Percentiles rank a stretch among this genome's conserved stretches.
Evolutionary conservation across 108 stramenopile genomes (phyloP).

Genomic region (Fragilaria crotonensis): DNA sequence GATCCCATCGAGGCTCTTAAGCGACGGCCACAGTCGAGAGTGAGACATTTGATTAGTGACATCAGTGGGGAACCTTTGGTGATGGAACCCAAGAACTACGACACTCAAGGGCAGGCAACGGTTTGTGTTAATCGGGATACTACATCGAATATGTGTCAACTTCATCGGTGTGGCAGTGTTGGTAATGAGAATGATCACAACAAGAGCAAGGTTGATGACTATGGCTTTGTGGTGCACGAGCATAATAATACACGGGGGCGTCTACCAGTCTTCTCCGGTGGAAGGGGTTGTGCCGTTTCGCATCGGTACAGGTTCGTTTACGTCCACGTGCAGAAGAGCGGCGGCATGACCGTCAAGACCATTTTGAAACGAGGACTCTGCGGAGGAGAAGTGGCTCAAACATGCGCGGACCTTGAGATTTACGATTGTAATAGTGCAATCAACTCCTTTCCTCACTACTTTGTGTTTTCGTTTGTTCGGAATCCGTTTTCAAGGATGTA

Average conservation of each 20-base stretch:
- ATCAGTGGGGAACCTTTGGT: no score
- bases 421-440: conserved; percentile 18
- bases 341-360: conserved; percentile 27
- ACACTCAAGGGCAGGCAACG: no score
- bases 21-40: no score
- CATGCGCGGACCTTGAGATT: conserved; percentile 9
- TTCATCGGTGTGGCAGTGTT: no score
- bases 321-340: conserved; percentile 32
- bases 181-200: no score
- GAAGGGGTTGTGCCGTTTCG: conserved; percentile 24
- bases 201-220: no score
- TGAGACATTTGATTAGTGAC: no score
- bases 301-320: conserved; percentile 31
- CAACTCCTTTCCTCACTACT: conserved; percentile 22
- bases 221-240: neutral
- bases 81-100: no score
- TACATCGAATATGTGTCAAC: no score
- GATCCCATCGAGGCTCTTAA: no score
- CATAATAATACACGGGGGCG: neutral
- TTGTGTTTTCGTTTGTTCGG: conserved; percentile 31
- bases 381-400: conserved; percentile 15
- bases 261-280: neutral
- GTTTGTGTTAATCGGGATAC: no score
- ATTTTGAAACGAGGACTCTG: conserved; percentile 29
- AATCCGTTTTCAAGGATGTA: conserved; percentile 37